Base-by-base conservation (phyloP, 257 asterid species). In the Buddleja alternifolia region DNA sequence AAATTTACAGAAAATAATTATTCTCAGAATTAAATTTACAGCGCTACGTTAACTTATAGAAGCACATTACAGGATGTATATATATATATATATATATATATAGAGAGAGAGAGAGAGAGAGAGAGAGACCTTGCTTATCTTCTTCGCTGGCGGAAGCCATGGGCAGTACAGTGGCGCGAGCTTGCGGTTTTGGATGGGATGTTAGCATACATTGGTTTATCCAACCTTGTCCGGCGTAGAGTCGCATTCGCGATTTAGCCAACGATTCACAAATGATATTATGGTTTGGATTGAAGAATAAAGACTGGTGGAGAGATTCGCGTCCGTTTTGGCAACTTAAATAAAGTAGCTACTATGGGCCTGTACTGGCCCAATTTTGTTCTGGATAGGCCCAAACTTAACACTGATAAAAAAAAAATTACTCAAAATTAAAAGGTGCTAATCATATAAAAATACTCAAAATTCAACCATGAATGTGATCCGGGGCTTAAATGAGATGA, bases 111-210 rank as follows among this genome's bases (percentile, higher is more conserved):
- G n/a, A 20, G n/a, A 37, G 41, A 45, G 69, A 36, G 10, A 47
- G 62, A 56, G 60, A 50, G 41, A 47, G 34, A 77, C 87, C 81
- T 80, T 67, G 84, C 67, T 80, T 80, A 73, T 79, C 87, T 63
- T 79, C 55, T 71, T 52, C 67, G 63, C 74, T 45, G 16, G 77
- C 73, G 9, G 82, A 67, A 70, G 81, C 78, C 90, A 85, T 80
- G 50, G 82, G 41, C 32, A 73, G 39, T 41, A 37, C 44, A 32
- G 57, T 62, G 46, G 48, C 60, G 60, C 61, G 70, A 50, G 76
- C 8, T 45, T 23, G 62, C 44, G 60, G 63, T 45, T 20, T 32
- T 7, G 39, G 64, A 34, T 47, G 76, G 20, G 74, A 56, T 59
- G 60, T 32, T 37, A 20, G 47, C 24, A 21, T 32, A 55, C 60